Conservation (phyloP, 257 asterid species). For the Lycium barbarum region DNA sequence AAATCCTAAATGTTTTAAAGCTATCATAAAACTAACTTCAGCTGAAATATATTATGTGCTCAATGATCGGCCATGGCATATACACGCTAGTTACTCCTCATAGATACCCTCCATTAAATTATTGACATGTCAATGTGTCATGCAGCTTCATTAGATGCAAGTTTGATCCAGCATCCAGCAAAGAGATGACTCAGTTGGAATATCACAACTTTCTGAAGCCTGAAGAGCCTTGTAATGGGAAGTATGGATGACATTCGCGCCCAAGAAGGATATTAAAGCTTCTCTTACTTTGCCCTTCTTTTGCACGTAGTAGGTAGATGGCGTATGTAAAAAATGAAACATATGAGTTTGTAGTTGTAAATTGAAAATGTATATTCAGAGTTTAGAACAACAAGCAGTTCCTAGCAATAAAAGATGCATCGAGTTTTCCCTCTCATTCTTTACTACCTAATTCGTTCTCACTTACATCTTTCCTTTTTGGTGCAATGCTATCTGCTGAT, state of each 20-base stretch:
- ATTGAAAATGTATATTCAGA: conserved; percentile 3
- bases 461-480: background rate
- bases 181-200: conserved; percentile 85
- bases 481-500: background rate
- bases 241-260: background rate
- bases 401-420: background rate
- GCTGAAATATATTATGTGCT: background rate
- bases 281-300: background rate
- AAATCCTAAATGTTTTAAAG: background rate
- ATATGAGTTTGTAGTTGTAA: background rate
- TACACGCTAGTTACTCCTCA: background rate
- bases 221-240: conserved; percentile 41
- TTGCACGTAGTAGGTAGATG: background rate
- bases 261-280: background rate
- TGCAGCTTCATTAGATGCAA: conserved; percentile 76
- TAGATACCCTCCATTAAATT: conserved; percentile 20
- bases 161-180: conserved; percentile 67
- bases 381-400: background rate
- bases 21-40: conserved; percentile 20
- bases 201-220: conserved; percentile 77
- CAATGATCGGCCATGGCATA: background rate
- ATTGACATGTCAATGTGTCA: background rate
- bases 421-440: background rate
- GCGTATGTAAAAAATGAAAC: background rate
- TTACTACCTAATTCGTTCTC: background rate